Evolutionary conservation across 306 rosid species (phyloP), one percentile per base, ranked within the genome.

Genomic region (Cucumis sativus): DNA sequence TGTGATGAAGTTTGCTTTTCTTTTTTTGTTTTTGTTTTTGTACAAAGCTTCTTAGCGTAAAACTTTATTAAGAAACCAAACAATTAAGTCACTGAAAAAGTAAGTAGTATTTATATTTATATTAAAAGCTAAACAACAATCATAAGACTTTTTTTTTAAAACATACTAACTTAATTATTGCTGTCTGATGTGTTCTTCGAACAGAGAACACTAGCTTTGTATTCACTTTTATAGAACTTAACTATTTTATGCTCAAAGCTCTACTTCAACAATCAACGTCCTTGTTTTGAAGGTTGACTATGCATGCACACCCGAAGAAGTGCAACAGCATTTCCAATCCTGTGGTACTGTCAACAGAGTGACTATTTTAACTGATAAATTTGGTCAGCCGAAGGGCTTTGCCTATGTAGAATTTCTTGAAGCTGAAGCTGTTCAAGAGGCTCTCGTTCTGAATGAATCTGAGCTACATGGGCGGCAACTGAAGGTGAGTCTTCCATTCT

Each of bases 291-390:
- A 94, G 98, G 98, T 91, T 80, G 98, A 91, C 86, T 91, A 90
- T 83, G 92, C 96, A 66, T 94, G 98, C 89, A 91, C 98, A 6
- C 98, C 98, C 81, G 97, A 94, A 85, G 98, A 94, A 90, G 98
- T 94, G 83, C 96, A 94, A 87, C 96, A 90, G 82, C 98, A 91
- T 87, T 91, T 91, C 79, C 98, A 94, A 78, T 91, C 97, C 75
- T 91, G 97, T 61, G 98, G 97, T 41, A 94, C 96, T 7, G 96
- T 91, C 70, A 94, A 94, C 86, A 84, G 97, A 80, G 96, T 91
- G 79, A 91, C 97, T 52, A 93, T 90, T 79, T 82, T 93, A 86
- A 91, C 96, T 3, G 98, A 93, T 84, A 93, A 93, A 82, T 88
- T 83, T 81, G 96, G 97, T 71, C 96, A 94, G 83, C 98, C 97